These are phyloP conservation scores for Tolypocladium tundrense DNA, from an alignment of 2,329 filamentous ascomycete genomes.

Conservation along the genomic window DNA sequence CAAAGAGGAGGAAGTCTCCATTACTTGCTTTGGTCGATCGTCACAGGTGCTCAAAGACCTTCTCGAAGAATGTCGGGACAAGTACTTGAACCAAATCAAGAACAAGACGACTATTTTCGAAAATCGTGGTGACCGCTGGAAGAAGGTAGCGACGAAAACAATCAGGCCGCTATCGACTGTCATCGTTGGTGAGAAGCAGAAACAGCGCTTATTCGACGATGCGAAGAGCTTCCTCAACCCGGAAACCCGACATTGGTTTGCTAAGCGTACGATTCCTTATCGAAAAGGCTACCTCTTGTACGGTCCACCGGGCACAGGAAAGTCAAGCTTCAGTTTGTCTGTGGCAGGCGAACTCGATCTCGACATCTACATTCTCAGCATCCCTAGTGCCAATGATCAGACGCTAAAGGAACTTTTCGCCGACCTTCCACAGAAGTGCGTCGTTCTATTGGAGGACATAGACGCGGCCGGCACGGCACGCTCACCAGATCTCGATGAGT, in stretches of 20 bases:
- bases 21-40: constrained; percentile 14
- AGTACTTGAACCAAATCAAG: constrained; percentile 17
- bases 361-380: constrained; percentile 25
- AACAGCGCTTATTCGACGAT: constrained; percentile 17
- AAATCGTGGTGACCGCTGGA: constrained; percentile 13
- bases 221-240: constrained; percentile 24
- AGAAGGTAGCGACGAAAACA: constrained; percentile 9
- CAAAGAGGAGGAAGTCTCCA: constrained; percentile 12
- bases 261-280: constrained; percentile 16
- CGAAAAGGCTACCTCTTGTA: constrained; percentile 27
- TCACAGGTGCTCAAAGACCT: constrained; percentile 16
- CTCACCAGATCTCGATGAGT: background rate
- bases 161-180: constrained; percentile 11
- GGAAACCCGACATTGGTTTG: constrained; percentile 18
- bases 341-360: constrained; percentile 23
- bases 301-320: constrained; percentile 27
- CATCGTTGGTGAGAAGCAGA: constrained; percentile 7
- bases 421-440: constrained; percentile 21
- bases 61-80: constrained; percentile 15
- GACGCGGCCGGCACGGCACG: constrained; percentile 14
- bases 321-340: constrained; percentile 25
- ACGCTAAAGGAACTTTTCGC: constrained; percentile 19
- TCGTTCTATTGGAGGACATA: constrained; percentile 30
- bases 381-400: constrained; percentile 18
- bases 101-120: constrained; percentile 19